These are phyloP conservation scores for Spathaspora arborariae DNA, from an alignment of 805 yeast species.

Conservation along the genomic window DNA sequence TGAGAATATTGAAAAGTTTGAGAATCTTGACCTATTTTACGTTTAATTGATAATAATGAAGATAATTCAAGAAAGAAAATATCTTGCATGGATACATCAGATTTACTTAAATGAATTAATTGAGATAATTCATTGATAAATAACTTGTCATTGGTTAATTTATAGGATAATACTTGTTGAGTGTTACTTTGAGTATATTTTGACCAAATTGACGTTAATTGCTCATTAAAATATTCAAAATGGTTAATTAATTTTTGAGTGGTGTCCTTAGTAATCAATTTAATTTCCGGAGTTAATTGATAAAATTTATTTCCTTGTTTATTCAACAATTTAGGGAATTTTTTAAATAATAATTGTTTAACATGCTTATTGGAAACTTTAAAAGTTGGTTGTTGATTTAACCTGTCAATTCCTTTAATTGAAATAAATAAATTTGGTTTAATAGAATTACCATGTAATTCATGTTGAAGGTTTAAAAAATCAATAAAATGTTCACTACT, in stretches of 20 bases:
- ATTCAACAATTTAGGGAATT: slow-evolving; percentile 18
- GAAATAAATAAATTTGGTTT: slow-evolving; percentile 5
- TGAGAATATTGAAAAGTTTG: slow-evolving; percentile 38
- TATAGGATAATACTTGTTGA: slow-evolving; percentile 22
- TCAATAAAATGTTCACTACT: slow-evolving; percentile 13
- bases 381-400: neutral
- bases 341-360: slow-evolving; percentile 1
- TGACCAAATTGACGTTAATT: slow-evolving; percentile 35
- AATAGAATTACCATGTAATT: slow-evolving; percentile 6
- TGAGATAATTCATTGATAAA: slow-evolving; percentile 49
- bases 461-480: slow-evolving; percentile 19
- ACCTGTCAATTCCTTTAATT: slow-evolving; percentile 1
- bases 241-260: slow-evolving; percentile 9
- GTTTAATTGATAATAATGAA: slow-evolving; percentile 39
- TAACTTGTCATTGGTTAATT: slow-evolving; percentile 41
- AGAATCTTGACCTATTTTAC: slow-evolving; percentile 41
- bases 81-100: slow-evolving; percentile 13
- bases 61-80: slow-evolving; percentile 37
- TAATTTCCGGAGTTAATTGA: slow-evolving; percentile 25
- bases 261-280: slow-evolving; percentile 11
- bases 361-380: neutral
- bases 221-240: slow-evolving; percentile 26
- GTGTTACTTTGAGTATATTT: slow-evolving; percentile 18
- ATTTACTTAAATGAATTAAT: slow-evolving; percentile 35
- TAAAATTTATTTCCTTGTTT: slow-evolving; percentile 7